Conservation (phyloP, 768 basidiomycete species). For the Tulasnella sp. region DNA sequence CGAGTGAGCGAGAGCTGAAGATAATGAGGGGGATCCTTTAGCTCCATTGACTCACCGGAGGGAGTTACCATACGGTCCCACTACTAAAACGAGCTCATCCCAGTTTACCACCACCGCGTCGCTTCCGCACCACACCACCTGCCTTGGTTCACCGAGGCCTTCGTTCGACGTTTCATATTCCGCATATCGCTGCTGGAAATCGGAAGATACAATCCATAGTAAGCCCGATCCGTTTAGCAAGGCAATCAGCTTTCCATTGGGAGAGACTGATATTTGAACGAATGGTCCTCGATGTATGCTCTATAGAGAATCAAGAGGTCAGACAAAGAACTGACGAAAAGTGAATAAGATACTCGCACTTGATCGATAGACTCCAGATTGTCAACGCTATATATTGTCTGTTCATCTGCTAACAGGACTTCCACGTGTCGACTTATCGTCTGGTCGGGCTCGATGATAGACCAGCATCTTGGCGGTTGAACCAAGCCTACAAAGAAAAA, state of each 20-base stretch:
- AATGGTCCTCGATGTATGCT: slow-evolving; percentile 82
- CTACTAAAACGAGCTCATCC: slow-evolving; percentile 60
- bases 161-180: slow-evolving; percentile 60
- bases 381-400: slow-evolving; percentile 74
- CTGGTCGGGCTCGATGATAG: slow-evolving; percentile 77
- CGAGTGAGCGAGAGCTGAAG: not conserved
- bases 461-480: slow-evolving; percentile 74
- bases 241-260: slow-evolving; percentile 86
- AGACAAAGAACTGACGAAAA: not conserved
- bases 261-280: slow-evolving; percentile 73
- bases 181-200: slow-evolving; percentile 78
- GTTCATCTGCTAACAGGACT: slow-evolving; percentile 67
- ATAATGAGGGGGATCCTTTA: slow-evolving; percentile 6
- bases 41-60: slow-evolving; percentile 71
- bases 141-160: slow-evolving; percentile 29
- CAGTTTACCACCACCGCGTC: slow-evolving; percentile 86
- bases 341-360: slow-evolving; percentile 20
- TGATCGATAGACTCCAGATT: slow-evolving; percentile 79
- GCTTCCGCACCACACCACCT: slow-evolving; percentile 92
- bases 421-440: slow-evolving; percentile 84
- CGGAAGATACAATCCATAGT: slow-evolving; percentile 89
- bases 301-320: slow-evolving; percentile 25
- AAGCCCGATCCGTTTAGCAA: slow-evolving; percentile 57
- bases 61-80: slow-evolving; percentile 85
- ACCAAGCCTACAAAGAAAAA: slow-evolving; percentile 40